Conservation (phyloP, 805 yeast genomes). For the Debaryomyces hansenii region DNA sequence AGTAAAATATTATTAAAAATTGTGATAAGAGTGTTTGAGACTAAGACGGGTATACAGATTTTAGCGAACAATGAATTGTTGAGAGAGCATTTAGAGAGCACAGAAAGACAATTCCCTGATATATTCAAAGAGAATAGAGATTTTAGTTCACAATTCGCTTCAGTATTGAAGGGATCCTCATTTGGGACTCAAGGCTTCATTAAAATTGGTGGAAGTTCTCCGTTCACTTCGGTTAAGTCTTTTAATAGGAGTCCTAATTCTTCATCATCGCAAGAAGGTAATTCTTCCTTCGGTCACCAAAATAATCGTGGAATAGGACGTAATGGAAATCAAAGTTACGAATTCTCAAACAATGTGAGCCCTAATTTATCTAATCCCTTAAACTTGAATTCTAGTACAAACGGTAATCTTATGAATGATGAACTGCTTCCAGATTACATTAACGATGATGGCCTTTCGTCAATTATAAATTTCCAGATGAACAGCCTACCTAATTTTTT, state of each 20-base stretch:
- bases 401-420: background rate
- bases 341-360: background rate
- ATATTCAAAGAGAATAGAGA: constrained; percentile 5
- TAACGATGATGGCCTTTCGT: constrained; percentile 21
- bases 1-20: constrained; percentile 20
- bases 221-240: background rate
- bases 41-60: constrained; percentile 14
- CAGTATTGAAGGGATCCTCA: background rate
- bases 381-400: background rate
- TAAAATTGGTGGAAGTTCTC: constrained; percentile 1
- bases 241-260: background rate
- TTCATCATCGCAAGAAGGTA: background rate
- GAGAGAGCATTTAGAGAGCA: constrained; percentile 13
- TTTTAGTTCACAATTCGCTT: background rate
- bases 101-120: constrained; percentile 19
- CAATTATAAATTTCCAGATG: constrained; percentile 24
- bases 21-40: constrained; percentile 21
- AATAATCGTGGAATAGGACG: too few species aligned
- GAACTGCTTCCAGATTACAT: constrained; percentile 11
- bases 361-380: background rate
- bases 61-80: constrained; percentile 16
- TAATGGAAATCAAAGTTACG: background rate
- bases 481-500: constrained; percentile 37
- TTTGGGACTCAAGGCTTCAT: background rate
- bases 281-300: too few species aligned